Conservation (phyloP, 257 asterid species). For the Oldenlandia corymbosa region DNA sequence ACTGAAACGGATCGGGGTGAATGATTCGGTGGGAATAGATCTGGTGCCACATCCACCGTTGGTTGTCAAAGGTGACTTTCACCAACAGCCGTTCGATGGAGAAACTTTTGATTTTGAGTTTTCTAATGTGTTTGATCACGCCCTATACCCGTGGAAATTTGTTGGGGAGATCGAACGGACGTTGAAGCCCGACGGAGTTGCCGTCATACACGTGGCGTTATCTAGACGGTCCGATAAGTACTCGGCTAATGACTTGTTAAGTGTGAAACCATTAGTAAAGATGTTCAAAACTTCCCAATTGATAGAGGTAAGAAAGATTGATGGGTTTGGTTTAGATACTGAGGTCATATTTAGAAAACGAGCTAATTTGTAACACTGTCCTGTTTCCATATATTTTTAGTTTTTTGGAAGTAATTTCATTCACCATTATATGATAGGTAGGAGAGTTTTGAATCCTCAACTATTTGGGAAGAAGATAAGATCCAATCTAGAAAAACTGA, state of each 20-base stretch:
- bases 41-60: constrained; percentile 77
- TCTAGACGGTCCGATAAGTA: constrained; percentile 68
- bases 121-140: constrained; percentile 90
- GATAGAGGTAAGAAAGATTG: constrained; percentile 46
- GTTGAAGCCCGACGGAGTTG: constrained; percentile 51
- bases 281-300: constrained; percentile 56
- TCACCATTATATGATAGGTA: no score
- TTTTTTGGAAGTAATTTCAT: no score
- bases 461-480: no score
- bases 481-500: no score
- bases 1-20: constrained; percentile 49
- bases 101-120: constrained; percentile 69
- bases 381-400: no score
- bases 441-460: no score
- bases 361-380: not conserved
- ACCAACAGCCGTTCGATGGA: constrained; percentile 59
- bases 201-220: constrained; percentile 73
- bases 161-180: constrained; percentile 81
- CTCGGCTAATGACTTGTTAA: constrained; percentile 73
- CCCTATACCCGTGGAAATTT: constrained; percentile 63
- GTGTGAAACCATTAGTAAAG: constrained; percentile 58
- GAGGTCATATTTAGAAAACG: constrained; percentile 62
- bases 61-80: constrained; percentile 72
- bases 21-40: constrained; percentile 63
- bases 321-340: constrained; percentile 82